Base-by-base conservation (phyloP, 2,329 filamentous ascomycete species). In the Orbilia ellipsospora region DNA sequence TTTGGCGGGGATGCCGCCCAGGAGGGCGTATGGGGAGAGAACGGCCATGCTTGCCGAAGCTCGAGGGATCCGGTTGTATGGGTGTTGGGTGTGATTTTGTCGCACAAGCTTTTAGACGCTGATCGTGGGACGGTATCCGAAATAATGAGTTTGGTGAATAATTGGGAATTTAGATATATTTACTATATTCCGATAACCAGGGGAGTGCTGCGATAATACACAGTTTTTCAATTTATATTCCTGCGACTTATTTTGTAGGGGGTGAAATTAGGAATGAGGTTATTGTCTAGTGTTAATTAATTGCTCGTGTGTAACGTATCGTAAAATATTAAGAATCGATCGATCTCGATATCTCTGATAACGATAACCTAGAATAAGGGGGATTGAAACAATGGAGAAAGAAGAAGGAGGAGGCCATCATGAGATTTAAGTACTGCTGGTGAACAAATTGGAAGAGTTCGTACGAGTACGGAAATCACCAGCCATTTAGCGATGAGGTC, bases 1-100 rank as follows among this genome's bases (percentile, higher is more conserved):
- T 64, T 69, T 75, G 64, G 55, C 48, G 31, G 72, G 72, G 26
- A 75, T 61, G 23, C 72, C 72, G 31, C 72, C 72, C 13, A 75
- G 18, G 4, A 75, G 6, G 52, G 72, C 72, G 52, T 57, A 59
- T 1, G 67, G 67, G 13, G 62, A 61, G 40, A 69, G 52, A 45
- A 64, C 59, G 1, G 60, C 42, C 59, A 68, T 48, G 31, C 3
- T 7, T 36, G 10, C 23, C 23, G 23, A 23, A 23, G 23, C 31
- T 36, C 31, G 31, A 36, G 31, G 23, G 23, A 2, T 23, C 23
- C 23, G 23, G 23, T 67, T 36, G 18, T 45, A 31, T 28, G 0
- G n/a, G 44, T 60, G 18, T 8, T 57, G 20, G 57, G 50, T 55
- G 23, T 36, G 31, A 18, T 36, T 20, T 63, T 50, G 57, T 57